A percentile compares a stretch with the other conserved stretches of the same genome.
Conservation (phyloP, 495 filamentous ascomycete species). For the Cladorrhinum samala region DNA sequence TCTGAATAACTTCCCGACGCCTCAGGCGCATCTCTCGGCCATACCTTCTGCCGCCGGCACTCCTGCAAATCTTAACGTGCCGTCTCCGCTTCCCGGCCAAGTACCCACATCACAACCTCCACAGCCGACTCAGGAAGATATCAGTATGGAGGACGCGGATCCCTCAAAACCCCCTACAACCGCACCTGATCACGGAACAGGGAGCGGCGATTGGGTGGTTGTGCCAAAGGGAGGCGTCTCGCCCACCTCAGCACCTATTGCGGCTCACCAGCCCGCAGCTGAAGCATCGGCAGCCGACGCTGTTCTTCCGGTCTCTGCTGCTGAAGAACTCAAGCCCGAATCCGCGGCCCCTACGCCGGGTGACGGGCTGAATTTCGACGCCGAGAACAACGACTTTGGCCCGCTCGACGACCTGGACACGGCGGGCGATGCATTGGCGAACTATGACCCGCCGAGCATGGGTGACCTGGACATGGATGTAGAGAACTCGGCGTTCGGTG, state of each 20-base stretch:
- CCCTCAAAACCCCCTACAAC: slow-evolving; percentile 16
- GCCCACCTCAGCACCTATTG: slow-evolving; percentile 11
- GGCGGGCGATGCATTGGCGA: slow-evolving; percentile 41
- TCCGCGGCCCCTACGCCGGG: slow-evolving; percentile 37
- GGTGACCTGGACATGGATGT: slow-evolving; percentile 42
- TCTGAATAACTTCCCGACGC: slow-evolving; percentile 39
- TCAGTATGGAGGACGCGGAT: slow-evolving; percentile 33
- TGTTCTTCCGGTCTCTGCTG: slow-evolving; percentile 6
- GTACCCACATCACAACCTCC: slow-evolving; percentile 16
- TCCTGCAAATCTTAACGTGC: slow-evolving; percentile 34
- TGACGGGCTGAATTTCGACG: slow-evolving; percentile 29
- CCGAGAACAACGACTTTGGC: slow-evolving; percentile 46
- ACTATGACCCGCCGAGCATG: slow-evolving; percentile 29
- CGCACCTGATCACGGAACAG: slow-evolving; percentile 36
- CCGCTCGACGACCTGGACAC: slow-evolving; percentile 48
- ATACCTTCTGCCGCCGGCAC: slow-evolving; percentile 42
- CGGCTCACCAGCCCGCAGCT: slow-evolving; percentile 9
- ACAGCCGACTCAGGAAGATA: slow-evolving; percentile 11
- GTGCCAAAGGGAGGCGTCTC: slow-evolving; percentile 41
- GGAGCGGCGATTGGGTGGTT: slow-evolving; percentile 49
- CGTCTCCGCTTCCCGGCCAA: slow-evolving; percentile 28
- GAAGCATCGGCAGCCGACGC: slow-evolving; percentile 16
- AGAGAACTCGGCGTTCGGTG: slow-evolving; percentile 52
- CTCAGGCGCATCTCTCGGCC: slow-evolving; percentile 37
- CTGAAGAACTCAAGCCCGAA: slow-evolving; percentile 26